Conservation (phyloP, 2,329 filamentous ascomycete species). For the Ilyonectria destructans region DNA sequence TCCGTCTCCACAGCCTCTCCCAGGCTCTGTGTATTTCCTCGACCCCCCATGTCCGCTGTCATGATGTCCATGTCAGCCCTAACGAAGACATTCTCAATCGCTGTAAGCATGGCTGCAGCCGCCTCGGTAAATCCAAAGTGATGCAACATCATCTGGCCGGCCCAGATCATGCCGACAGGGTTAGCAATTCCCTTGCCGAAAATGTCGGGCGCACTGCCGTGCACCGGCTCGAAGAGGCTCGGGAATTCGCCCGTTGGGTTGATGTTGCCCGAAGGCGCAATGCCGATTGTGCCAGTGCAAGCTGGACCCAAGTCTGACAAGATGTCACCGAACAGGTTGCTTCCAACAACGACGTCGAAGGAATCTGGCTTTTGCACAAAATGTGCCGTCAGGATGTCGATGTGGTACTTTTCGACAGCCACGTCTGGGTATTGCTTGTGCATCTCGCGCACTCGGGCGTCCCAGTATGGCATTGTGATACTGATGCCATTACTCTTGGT, state of each 20-base stretch:
- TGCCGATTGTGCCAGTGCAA: constrained; percentile 80
- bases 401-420: constrained; percentile 75
- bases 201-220: constrained; percentile 82
- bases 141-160: constrained; percentile 73
- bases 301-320: constrained; percentile 81
- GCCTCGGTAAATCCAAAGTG: constrained; percentile 48
- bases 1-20: constrained; percentile 44
- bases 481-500: constrained; percentile 79
- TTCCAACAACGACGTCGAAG: constrained; percentile 76
- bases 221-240: constrained; percentile 77
- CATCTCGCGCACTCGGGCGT: constrained; percentile 71
- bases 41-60: constrained; percentile 53
- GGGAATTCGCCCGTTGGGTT: constrained; percentile 70
- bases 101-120: constrained; percentile 70
- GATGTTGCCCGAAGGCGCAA: constrained; percentile 80
- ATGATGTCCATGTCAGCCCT: constrained; percentile 52
- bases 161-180: constrained; percentile 82
- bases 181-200: constrained; percentile 82
- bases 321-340: constrained; percentile 77
- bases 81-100: constrained; percentile 76
- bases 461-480: constrained; percentile 80
- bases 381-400: constrained; percentile 77
- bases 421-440: constrained; percentile 73
- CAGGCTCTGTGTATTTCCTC: constrained; percentile 44
- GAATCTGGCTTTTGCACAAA: constrained; percentile 74